These are phyloP conservation scores for Madurella mycetomatis DNA, from an alignment of 2,329 filamentous ascomycete genomes.

Conservation along the genomic window DNA sequence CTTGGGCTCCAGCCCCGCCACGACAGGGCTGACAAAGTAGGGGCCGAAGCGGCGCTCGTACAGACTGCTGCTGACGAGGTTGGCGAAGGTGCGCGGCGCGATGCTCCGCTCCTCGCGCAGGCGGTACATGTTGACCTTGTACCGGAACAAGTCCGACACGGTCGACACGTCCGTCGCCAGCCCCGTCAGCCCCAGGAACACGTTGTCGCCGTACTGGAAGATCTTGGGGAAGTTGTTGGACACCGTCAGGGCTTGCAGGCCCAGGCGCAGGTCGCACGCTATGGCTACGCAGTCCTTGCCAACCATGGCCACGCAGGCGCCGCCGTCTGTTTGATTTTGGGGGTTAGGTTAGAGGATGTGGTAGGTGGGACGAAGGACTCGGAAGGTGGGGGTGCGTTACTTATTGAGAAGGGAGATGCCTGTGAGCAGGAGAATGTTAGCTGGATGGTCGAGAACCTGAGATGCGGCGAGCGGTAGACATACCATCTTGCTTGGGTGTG, in stretches of 20 bases:
- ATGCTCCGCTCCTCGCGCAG: conserved; percentile 97
- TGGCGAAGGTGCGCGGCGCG: conserved; percentile 89
- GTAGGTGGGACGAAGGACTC: conserved; percentile 28
- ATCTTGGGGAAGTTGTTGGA: conserved; percentile 99
- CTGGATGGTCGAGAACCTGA: conserved; percentile 15
- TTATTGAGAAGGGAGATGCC: conserved; percentile 94
- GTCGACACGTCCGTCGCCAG: conserved; percentile 94
- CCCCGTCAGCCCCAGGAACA: conserved; percentile 92
- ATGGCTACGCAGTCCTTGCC: conserved; percentile 99
- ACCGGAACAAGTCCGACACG: conserved; percentile 94
- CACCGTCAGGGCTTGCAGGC: conserved; percentile 91
- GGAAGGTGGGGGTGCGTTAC: conserved; percentile 47
- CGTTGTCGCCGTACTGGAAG: conserved; percentile 86
- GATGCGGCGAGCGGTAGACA: conserved; percentile 18
- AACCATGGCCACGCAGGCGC: conserved; percentile 96
- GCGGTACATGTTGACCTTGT: conserved; percentile 99
- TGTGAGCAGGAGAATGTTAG: conserved; percentile 40
- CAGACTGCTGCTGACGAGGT: conserved; percentile 83
- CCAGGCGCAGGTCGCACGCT: conserved; percentile 96
- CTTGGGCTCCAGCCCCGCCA: conserved; percentile 92
- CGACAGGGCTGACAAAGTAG: conserved; percentile 91
- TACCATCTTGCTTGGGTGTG: conserved; percentile 30
- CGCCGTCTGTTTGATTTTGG: conserved; percentile 59
- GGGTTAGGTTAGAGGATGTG: conserved; percentile 5
- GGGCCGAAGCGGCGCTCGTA: conserved; percentile 97